Conservation (phyloP, 495 filamentous ascomycete species). For the Paragyromitra xinjiangensis region DNA sequence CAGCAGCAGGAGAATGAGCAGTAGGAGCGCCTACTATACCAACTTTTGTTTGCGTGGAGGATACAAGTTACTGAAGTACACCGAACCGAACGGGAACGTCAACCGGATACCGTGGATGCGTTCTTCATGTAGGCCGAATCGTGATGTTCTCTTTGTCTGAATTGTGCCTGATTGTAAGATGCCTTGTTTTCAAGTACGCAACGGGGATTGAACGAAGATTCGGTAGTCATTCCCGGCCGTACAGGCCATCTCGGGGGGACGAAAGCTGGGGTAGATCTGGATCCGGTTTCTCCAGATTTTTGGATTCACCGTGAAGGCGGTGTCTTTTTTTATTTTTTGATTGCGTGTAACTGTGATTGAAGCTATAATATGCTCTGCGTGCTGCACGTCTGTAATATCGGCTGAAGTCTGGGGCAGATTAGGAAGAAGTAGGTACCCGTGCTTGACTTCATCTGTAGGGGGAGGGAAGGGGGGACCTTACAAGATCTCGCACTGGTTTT, state of each 20-base stretch:
- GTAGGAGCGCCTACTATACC: conserved; percentile 40
- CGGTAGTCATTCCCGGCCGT: conserved; percentile 2
- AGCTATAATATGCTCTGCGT: conserved; percentile 1
- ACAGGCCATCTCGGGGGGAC: conserved; percentile 25
- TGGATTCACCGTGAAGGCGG: not conserved
- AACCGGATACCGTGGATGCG: conserved; percentile 45
- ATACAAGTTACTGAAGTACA: conserved; percentile 27
- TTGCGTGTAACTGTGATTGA: conserved; percentile 7
- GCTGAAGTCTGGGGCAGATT: conserved; percentile 18
- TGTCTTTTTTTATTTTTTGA: not conserved
- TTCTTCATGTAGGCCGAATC: conserved; percentile 43
- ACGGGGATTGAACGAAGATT: conserved; percentile 25
- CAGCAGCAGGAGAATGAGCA: conserved; percentile 22
- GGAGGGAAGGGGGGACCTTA: conserved; percentile 2
- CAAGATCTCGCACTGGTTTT: conserved; percentile 15
- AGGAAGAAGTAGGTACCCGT: conserved; percentile 34
- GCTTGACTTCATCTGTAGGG: conserved; percentile 1
- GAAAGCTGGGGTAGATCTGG: conserved; percentile 41
- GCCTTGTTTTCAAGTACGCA: conserved; percentile 10
- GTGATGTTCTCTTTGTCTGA: conserved; percentile 27
- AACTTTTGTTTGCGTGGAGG: not conserved
- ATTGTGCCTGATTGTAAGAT: conserved; percentile 49
- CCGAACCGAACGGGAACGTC: conserved; percentile 47
- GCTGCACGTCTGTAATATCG: conserved; percentile 1
- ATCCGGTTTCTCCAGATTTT: conserved; percentile 29